A percentile compares a stretch with the other conserved stretches of the same genome.
phyloP scores from a whole-genome alignment of 371 early-diverging fungal genomes.

The Syncephalastrum sp. region DNA sequence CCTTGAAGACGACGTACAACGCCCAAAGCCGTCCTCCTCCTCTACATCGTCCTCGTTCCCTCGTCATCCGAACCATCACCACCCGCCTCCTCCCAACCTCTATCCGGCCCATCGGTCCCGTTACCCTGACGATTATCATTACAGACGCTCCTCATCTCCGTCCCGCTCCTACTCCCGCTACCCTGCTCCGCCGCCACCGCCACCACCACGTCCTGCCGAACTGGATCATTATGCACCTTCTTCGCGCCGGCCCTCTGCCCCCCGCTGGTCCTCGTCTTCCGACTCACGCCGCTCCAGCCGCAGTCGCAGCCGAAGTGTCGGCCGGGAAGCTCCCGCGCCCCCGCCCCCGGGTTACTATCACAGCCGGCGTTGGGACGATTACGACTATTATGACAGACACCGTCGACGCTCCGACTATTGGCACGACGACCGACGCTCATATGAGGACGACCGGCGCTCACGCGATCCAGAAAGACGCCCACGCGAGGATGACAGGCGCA shows the following conservation, averaged over 20 bases:
- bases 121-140: slow-evolving; percentile 28
- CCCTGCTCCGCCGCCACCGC: slow-evolving; percentile 26
- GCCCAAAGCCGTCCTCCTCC: slow-evolving; percentile 3
- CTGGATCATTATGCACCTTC: slow-evolving; percentile 18
- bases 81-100: slow-evolving; percentile 19
- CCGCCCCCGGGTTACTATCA: slow-evolving; percentile 7
- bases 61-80: slow-evolving; percentile 16
- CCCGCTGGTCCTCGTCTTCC: slow-evolving; percentile 17
- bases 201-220: slow-evolving; percentile 21
- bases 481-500: no score
- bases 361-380: slow-evolving; percentile 24
- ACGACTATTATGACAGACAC: slow-evolving; percentile 8
- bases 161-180: slow-evolving; percentile 28
- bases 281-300: slow-evolving; percentile 32
- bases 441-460: no score
- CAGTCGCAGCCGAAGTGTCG: slow-evolving; percentile 33
- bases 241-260: slow-evolving; percentile 15
- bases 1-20: slow-evolving; percentile 21
- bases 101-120: slow-evolving; percentile 24
- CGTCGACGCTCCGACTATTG: slow-evolving; percentile 26
- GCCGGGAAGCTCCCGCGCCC: slow-evolving; percentile 3
- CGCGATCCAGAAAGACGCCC: no score
- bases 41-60: slow-evolving; percentile 11
- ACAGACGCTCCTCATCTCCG: slow-evolving; percentile 24
- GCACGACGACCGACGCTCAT: slow-evolving; percentile 12